Base-by-base conservation (phyloP, 169 alveolate species). In the Cyclospora cayetanensis region DNA sequence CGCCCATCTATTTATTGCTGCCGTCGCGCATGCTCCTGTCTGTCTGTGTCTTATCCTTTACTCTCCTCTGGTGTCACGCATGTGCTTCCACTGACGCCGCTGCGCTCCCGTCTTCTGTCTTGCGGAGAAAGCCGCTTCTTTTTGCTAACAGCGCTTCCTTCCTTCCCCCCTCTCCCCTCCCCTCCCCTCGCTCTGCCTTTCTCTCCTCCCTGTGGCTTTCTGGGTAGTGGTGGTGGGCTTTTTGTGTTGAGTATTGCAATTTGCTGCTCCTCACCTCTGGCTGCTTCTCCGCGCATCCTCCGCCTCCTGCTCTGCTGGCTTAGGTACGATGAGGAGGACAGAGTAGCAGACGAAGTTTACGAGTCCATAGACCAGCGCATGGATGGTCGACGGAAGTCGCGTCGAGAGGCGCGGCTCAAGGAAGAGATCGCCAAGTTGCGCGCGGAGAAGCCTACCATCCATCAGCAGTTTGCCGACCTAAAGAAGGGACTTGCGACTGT, bases 311-410 rank as follows among this genome's bases (percentile, higher is more conserved):
- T 66, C 37, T 31, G 37, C 18, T 9, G 60, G 85, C 22, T 18
- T 66, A 95, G 96, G 90, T 97, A 97, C 89, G 99, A 98, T 89
- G 99, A 98, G 41, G 99, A 98, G 70, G 99, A 98, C 87, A 76
- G 92, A 55, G 98, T 97, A 83, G 99, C 99, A 15, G 99, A 98
- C 89, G 95, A 93, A 63, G 96, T 97, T 25, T 98, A 98, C 95
- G 98, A 97, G 27, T 91, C 95, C 63, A 96, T 97, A 42, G 99
- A 98, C 93, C 94, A 94, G 55, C 96, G 97, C 76, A 96, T 98
- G 98, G 98, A 96, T 92, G 97, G 96, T 39, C 95, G 99, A 87
- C 94, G 99, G 77, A 97, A 96, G 92, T 88, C 92, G 83, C 96
- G 97, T 77, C 94, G 98, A 91, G 99, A 97, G 94, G 95, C 94